Evolutionary conservation across 139 green algal species (phyloP).

Genomic region (Picochlorum sp.): DNA sequence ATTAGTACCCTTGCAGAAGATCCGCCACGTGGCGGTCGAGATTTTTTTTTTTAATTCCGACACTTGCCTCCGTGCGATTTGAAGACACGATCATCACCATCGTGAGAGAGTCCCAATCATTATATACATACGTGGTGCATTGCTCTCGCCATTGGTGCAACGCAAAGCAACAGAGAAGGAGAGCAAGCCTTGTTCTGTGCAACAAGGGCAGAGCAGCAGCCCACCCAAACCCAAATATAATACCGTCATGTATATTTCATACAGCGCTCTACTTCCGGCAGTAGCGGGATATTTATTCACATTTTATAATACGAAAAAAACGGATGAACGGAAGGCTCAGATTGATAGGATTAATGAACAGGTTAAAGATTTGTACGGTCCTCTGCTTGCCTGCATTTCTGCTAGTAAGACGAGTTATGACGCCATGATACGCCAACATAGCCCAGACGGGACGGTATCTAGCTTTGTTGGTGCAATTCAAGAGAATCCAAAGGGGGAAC

Average conservation of each 20-base stretch:
- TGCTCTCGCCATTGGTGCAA: too few relatives aligned
- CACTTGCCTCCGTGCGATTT: too few relatives aligned
- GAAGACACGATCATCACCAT: too few relatives aligned
- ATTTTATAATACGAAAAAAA: slow-evolving; percentile 68
- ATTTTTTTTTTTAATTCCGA: slow-evolving; percentile 5
- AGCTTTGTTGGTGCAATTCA: slow-evolving; percentile 44
- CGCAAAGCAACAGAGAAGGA: too few relatives aligned
- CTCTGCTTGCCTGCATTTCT: slow-evolving; percentile 71
- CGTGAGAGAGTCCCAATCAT: too few relatives aligned
- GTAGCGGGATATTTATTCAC: slow-evolving; percentile 67
- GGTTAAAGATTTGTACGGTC: slow-evolving; percentile 67
- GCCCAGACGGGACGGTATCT: slow-evolving; percentile 45
- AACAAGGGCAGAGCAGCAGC: too few relatives aligned
- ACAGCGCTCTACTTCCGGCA: not conserved
- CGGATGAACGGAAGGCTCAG: slow-evolving; percentile 68
- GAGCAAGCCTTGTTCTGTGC: too few relatives aligned
- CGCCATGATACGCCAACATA: slow-evolving; percentile 74
- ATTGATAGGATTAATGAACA: slow-evolving; percentile 83
- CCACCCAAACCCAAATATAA: not conserved
- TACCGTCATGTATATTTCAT: not conserved
- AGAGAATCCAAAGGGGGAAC: slow-evolving; percentile 41
- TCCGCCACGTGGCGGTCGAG: not conserved
- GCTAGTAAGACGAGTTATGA: slow-evolving; percentile 64
- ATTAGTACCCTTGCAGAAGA: not conserved
- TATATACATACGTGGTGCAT: too few relatives aligned